Evolutionary conservation across 2,329 filamentous ascomycete species (phyloP).

Genomic region (Penicillium sp.): DNA sequence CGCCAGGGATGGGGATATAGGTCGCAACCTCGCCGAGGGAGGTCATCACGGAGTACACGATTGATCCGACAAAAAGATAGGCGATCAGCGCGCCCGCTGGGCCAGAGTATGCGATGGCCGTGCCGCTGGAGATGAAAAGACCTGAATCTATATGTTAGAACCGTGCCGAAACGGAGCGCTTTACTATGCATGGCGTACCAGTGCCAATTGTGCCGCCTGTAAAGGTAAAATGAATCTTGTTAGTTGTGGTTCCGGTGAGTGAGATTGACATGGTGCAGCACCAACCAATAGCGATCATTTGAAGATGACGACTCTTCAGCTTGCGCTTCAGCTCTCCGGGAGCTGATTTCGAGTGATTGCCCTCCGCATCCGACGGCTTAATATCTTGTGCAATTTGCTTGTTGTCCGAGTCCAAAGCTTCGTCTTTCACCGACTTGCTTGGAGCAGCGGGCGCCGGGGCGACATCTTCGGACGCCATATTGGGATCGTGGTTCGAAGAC

Average conservation of each 20-base stretch:
- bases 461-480: conserved; percentile 13
- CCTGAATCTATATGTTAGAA: conserved; percentile 36
- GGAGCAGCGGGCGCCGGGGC: conserved; percentile 2
- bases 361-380: conserved; percentile 15
- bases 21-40: conserved; percentile 64
- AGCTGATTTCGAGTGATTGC: conserved; percentile 10
- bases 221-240: neutral
- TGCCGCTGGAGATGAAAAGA: conserved; percentile 62
- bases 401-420: conserved; percentile 11
- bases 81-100: conserved; percentile 62
- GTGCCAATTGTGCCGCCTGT: conserved; percentile 22
- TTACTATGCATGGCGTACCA: conserved; percentile 7
- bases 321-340: conserved; percentile 19
- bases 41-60: conserved; percentile 70
- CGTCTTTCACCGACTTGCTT: conserved; percentile 7
- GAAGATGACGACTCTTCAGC: conserved; percentile 20
- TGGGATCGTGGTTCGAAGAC: neutral
- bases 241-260: conserved; percentile 4
- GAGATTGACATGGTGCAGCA: neutral
- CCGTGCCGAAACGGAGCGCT: neutral
- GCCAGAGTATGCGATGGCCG: conserved; percentile 56
- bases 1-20: conserved; percentile 68
- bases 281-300: conserved; percentile 23
- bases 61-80: conserved; percentile 62
- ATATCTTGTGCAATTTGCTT: conserved; percentile 13